These are phyloP conservation scores for Gossypium schwendimanii DNA, from an alignment of 441 rosid genomes.

Conservation along the genomic window DNA sequence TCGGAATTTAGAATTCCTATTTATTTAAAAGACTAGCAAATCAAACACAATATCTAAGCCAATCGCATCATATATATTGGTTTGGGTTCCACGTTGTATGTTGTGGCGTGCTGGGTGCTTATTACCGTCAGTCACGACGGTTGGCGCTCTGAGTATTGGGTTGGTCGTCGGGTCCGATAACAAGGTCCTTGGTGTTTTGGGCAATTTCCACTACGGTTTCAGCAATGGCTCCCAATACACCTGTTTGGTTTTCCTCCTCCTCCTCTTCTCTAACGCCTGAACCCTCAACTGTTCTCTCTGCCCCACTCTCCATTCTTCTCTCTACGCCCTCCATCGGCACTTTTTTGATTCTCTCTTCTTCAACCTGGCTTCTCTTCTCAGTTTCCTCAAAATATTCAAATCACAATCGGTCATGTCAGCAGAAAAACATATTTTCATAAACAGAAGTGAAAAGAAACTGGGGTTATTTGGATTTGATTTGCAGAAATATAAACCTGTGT, in stretches of 20 bases:
- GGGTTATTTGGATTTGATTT: neutral
- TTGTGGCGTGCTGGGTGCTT: neutral
- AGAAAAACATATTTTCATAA: no score
- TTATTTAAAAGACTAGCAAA: neutral
- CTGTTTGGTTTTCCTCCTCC: slow-evolving; percentile 4
- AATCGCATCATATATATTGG: neutral
- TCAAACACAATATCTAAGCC: neutral
- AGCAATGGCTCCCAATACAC: slow-evolving; percentile 49
- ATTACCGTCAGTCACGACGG: slow-evolving; percentile 2
- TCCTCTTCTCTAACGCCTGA: neutral
- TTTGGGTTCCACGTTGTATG: no score
- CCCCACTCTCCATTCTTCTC: no score
- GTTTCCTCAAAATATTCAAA: neutral
- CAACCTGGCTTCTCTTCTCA: slow-evolving; percentile 6
- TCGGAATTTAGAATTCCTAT: neutral
- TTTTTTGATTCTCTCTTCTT: neutral
- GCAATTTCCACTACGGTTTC: slow-evolving; percentile 72
- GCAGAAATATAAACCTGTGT: neutral
- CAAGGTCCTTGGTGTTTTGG: slow-evolving; percentile 45
- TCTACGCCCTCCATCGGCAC: neutral
- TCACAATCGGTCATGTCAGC: neutral
- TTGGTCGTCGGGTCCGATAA: slow-evolving; percentile 30
- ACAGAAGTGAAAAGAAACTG: no score
- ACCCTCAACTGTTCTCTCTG: neutral
- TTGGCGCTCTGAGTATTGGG: slow-evolving; percentile 1